Base-by-base conservation (phyloP, 179 eudicot genomes). In the Amaranthus tricolor region DNA sequence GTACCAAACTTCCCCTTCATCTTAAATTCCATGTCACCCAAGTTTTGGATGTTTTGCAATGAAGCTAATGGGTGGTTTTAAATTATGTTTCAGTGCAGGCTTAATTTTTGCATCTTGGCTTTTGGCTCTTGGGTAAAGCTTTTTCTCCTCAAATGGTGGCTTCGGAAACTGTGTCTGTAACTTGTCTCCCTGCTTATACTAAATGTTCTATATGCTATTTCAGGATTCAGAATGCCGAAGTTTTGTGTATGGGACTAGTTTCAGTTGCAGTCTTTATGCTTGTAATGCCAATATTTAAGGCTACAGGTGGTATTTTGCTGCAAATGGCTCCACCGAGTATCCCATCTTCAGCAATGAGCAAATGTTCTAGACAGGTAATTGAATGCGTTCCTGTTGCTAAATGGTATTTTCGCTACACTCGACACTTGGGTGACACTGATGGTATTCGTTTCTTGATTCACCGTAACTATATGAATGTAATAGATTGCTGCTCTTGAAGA, bases 201-300 rank as follows among this genome's bases (percentile, higher is more conserved):
- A 43, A 62, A 49, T 77, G 24, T 62, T 67, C 71, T 60, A 11
- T 55, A 9, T 56, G 50, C 54, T 20, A 59, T 70, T 31, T 63
- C 85, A 95, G 99, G 89, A 87, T 95, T 65, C 81, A 88, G 66
- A 95, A 95, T 87, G 99, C 99, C 63, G 99, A 95, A 87, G 99
- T 93, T 43, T 83, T 95, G 80, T 95, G 99, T 79, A 75, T 95
- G 87, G 99, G 99, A 73, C 83, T 95, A 65, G 99, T 95, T 76
- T 90, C 99, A 55, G 94, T 89, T 49, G 84, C 89, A 11, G 95
- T 95, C 21, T 93, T 93, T 80, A 85, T 93, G 90, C 89, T 95
- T 55, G 97, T 87, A 55, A 86, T 88, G 94, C 99, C 99, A 8
- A 89, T 95, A 31, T 95, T 95, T 67, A 95, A 83, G 84, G 82